Base-by-base conservation (phyloP, 1,139 yeast genomes). In the Ogataea hybrid region DNA sequence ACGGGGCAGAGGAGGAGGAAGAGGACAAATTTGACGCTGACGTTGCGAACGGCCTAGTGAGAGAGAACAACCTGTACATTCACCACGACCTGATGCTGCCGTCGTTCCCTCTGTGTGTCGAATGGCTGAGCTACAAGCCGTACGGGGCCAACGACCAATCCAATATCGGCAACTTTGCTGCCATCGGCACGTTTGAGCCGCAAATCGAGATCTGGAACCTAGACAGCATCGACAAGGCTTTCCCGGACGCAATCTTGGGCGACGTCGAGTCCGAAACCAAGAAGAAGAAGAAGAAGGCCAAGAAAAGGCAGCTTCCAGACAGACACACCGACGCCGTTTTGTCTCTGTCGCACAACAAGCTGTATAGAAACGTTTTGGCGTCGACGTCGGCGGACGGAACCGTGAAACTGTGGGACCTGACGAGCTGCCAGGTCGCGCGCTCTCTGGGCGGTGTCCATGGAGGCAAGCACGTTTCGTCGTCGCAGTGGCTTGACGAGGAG, bases 81-180 rank as follows among this genome's bases (percentile, higher is more conserved):
- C 99, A 92, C 61, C 99, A 92, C 67, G 98, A 94, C 63, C 70
- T 92, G 52, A 87, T 92, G 96, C 75, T 92, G 47, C 98, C 99
- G 2, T 86, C 97, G 2, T 92, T 92, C 73, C 99, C 99, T 32
- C 73, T 92, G 47, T 87, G 97, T 62, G 92, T 92, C 27, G 98
- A 94, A 65, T 90, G 98, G 97, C 66, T 92, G 49, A 85, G 88
- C 63, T 85, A 76, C 63, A 75, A 73, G 52, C 88, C 90, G 25
- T 74, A 72, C 8, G 59, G 62, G 14, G 58, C 64, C n/a, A 53
- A 63, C 28, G 67, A 62, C 25, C 68, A 59, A n/a, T 58, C 63
- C 6, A 74, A 77, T 48, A 69, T 81, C 30, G 97, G 95, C 8
- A 92, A 89, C 63, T 88, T 86, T 64, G 97, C 95, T 2, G 98